Evolutionary conservation across 2,329 filamentous ascomycete species (phyloP).

Genomic region (Ophiostoma piceae): DNA sequence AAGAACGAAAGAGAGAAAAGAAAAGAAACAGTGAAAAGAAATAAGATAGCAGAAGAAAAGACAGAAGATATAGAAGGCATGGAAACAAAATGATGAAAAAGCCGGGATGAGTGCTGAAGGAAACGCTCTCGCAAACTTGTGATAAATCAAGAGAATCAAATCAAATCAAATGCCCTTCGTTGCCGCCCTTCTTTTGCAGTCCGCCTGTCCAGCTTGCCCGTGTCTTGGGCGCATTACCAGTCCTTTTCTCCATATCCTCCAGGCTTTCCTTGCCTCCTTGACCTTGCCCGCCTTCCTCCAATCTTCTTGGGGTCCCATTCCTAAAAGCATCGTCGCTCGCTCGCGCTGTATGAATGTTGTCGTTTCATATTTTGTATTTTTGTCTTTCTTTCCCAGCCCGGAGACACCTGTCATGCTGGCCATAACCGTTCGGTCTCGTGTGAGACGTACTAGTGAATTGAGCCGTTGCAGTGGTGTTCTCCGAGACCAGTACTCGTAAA

Average conservation of each 20-base stretch:
- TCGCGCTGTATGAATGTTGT: background rate
- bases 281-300: background rate
- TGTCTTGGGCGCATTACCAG: background rate
- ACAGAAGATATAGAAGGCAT: background rate
- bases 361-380: slow-evolving; percentile 6
- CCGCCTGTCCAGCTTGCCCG: background rate
- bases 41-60: background rate
- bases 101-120: background rate
- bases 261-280: slow-evolving; percentile 3
- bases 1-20: background rate
- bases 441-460: slow-evolving; percentile 13
- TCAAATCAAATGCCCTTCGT: background rate
- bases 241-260: background rate
- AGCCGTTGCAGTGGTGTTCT: background rate
- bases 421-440: slow-evolving; percentile 2
- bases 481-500: slow-evolving; percentile 4
- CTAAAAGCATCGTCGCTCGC: slow-evolving; percentile 6
- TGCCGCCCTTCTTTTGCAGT: background rate
- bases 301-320: background rate
- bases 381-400: slow-evolving; percentile 10
- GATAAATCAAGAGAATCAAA: background rate
- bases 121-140: slow-evolving; percentile 10
- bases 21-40: background rate
- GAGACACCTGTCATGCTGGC: background rate
- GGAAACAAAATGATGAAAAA: background rate